phyloP scores from a whole-genome alignment of 257 asterid species.

The Petunia secreta region DNA sequence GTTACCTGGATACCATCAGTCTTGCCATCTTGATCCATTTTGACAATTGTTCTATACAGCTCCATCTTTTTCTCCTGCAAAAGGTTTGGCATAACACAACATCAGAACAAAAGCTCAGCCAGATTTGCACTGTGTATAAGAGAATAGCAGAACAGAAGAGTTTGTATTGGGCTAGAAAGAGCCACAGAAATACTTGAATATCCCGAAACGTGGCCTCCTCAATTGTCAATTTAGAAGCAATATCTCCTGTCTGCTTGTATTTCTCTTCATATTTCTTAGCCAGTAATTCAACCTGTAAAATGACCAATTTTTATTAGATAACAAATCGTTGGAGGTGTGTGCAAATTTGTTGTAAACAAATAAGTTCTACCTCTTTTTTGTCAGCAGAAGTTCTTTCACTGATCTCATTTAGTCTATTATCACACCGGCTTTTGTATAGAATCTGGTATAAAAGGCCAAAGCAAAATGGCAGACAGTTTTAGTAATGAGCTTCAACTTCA shows the following conservation, averaged over 20 bases:
- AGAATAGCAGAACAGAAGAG: not conserved
- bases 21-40: slow-evolving; percentile 74
- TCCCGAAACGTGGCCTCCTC: slow-evolving; percentile 97
- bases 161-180: slow-evolving; percentile 22
- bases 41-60: slow-evolving; percentile 76
- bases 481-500: slow-evolving; percentile 25
- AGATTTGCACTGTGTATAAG: slow-evolving; percentile 28
- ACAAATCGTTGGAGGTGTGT: slow-evolving; percentile 13
- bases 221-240: slow-evolving; percentile 87
- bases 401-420: slow-evolving; percentile 91
- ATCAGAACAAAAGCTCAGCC: slow-evolving; percentile 9
- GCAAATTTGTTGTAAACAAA: slow-evolving; percentile 27
- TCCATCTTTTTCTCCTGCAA: slow-evolving; percentile 94
- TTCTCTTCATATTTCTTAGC: slow-evolving; percentile 95
- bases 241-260: slow-evolving; percentile 88
- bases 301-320: slow-evolving; percentile 31
- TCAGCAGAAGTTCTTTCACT: slow-evolving; percentile 79
- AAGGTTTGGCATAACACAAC: not conserved
- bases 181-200: slow-evolving; percentile 71
- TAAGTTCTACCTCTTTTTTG: slow-evolving; percentile 74
- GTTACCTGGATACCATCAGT: slow-evolving; percentile 70
- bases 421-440: slow-evolving; percentile 94
- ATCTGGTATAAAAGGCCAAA: slow-evolving; percentile 47
- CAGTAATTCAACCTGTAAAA: slow-evolving; percentile 70
- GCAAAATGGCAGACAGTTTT: not conserved